phyloP scores from a whole-genome alignment of 306 rosid species.

The Dalbergia cochinchinensis region DNA sequence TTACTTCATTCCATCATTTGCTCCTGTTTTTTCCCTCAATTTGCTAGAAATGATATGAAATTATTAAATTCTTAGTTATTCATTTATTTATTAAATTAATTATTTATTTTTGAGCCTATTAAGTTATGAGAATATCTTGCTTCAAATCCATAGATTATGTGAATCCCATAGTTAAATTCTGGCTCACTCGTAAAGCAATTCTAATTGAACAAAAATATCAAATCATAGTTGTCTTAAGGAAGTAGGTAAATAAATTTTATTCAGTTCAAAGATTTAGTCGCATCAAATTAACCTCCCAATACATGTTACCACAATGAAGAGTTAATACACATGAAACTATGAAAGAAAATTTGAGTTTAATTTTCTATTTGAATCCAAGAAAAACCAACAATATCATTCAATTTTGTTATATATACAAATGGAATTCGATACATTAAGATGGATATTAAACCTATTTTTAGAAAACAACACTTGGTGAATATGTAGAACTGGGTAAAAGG shows the following conservation, averaged over 20 bases:
- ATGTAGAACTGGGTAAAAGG: conserved; percentile 1
- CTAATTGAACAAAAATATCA: no score
- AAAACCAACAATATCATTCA: conserved; percentile 30
- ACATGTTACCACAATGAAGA: no score
- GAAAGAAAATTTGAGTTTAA: background rate
- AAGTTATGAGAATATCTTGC: conserved; percentile 30
- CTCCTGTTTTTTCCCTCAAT: no score
- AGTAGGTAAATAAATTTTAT: background rate
- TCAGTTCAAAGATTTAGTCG: background rate
- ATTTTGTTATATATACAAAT: conserved; percentile 31
- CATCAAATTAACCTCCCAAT: no score
- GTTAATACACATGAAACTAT: no score
- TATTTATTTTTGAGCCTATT: no score
- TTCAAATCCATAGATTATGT: background rate
- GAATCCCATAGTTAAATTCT: background rate
- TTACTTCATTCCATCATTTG: no score
- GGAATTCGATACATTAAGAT: background rate
- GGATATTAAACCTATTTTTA: conserved; percentile 33
- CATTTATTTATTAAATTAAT: no score
- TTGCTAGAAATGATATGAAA: no score
- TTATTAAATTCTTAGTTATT: no score
- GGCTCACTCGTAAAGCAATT: background rate
- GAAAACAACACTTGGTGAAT: conserved; percentile 18
- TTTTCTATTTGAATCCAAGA: conserved; percentile 21
- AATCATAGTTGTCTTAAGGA: no score